These are phyloP conservation scores for Chrysanthemum lavandulifolium DNA, from an alignment of 129 eudicot genomes.

Conservation along the genomic window DNA sequence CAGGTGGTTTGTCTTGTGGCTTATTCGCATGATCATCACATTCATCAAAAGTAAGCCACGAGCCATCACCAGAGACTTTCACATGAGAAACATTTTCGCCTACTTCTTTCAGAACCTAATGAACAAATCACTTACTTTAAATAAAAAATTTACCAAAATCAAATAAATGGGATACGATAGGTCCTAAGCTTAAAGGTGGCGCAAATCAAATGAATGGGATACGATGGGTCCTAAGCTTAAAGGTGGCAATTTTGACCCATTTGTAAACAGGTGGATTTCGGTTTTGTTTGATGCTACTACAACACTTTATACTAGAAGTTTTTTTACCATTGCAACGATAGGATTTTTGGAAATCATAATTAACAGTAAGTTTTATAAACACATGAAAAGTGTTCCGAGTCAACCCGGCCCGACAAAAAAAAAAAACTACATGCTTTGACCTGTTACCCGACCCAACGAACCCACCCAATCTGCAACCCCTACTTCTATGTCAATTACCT, in stretches of 20 bases:
- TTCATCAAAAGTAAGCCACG: slow-evolving; percentile 57
- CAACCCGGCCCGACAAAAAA: not conserved
- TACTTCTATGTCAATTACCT: slow-evolving; percentile 53
- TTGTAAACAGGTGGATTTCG: not conserved
- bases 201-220: not conserved
- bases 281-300: not conserved
- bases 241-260: not conserved
- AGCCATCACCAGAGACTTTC: slow-evolving; percentile 67
- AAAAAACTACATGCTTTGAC: not conserved
- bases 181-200: not conserved
- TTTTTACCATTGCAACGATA: not conserved
- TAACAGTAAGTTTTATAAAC: not conserved
- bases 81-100: slow-evolving; percentile 50
- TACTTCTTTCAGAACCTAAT: slow-evolving; percentile 63
- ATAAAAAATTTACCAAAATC: not conserved
- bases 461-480: not conserved
- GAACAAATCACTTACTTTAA: slow-evolving; percentile 7
- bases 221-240: not conserved
- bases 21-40: slow-evolving; percentile 38
- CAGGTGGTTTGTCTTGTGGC: slow-evolving; percentile 33
- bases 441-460: not conserved
- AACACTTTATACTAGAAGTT: not conserved
- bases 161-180: not conserved
- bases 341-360: not conserved
- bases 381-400: not conserved